Conservation (phyloP, 257 asterid species). For the Solanum pimpinellifolium region DNA sequence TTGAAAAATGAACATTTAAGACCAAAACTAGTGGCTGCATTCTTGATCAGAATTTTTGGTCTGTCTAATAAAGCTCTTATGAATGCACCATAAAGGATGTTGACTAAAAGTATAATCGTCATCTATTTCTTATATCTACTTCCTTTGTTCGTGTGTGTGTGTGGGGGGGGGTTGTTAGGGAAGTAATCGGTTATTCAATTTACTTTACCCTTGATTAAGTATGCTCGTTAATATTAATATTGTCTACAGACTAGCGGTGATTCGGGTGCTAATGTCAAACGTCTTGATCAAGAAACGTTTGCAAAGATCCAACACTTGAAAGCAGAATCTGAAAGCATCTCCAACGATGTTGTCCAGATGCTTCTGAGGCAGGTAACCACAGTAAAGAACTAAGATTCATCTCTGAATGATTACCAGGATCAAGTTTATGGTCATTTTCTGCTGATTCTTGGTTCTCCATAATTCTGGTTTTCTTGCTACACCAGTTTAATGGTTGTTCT, state of each 20-base stretch:
- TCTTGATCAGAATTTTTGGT: not conserved
- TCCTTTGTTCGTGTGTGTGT: not conserved
- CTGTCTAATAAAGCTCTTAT: not conserved
- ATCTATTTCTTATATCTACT: not conserved
- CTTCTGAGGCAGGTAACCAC: slow-evolving; percentile 82
- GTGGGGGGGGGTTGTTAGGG: not conserved
- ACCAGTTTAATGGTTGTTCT: not conserved
- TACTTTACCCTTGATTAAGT: not conserved
- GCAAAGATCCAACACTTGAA: slow-evolving; percentile 62
- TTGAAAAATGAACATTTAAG: not conserved
- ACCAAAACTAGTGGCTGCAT: not conserved
- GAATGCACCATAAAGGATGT: not conserved
- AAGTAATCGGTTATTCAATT: not conserved
- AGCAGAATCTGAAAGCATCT: slow-evolving; percentile 55
- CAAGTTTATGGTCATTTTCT: not conserved
- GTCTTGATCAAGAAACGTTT: slow-evolving; percentile 70
- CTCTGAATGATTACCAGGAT: not conserved
- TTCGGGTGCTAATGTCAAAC: slow-evolving; percentile 78
- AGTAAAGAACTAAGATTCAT: slow-evolving; percentile 43
- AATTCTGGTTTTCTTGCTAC: not conserved
- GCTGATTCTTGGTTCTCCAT: not conserved
- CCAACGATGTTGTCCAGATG: slow-evolving; percentile 68
- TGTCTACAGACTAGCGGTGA: slow-evolving; percentile 16
- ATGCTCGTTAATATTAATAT: not conserved
- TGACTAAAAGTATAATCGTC: not conserved